Base-by-base conservation (phyloP, 768 basidiomycete species). In the Russula vinacea region DNA sequence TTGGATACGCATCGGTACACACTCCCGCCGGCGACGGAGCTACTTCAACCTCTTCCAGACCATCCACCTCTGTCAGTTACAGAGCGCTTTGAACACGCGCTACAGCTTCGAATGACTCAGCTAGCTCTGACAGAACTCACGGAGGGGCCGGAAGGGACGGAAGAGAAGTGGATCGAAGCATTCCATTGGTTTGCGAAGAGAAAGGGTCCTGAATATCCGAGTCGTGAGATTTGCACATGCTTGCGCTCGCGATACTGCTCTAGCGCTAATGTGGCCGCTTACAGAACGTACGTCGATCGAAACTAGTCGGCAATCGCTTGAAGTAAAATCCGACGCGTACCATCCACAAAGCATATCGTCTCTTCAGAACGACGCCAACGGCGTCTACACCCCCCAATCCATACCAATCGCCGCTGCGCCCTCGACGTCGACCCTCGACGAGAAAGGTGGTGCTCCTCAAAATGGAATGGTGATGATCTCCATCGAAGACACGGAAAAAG, bases 81-180 rank as follows among this genome's bases (percentile, higher is more conserved):
- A 24, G 86, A 90, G 44, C 70, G 80, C 13, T 89, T 97, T 67
- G 90, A 90, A 70, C 80, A 88, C 58, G 87, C 89, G 22, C 76
- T 97, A 51, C 90, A 97, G 74, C 74, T 98, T 37, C 80, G 94
- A 35, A 90, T 96, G 83, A 90, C 94, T 0, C 87, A 91, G 71
- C 85, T 89, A 54, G 84, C 87, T 7, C 76, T 98, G 55, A 81
- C 82, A 19, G 97, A 98, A 75, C 83, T 87, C 40, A 81, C 90
- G 19, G 88, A 94, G 42, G 96, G 97, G 0, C 81, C 93, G 0
- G 92, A 95, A 69, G 84, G 85, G 45, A 94, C 94, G 0, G 87
- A 89, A 66, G 76, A 78, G 19, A 86, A 84, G 62, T 94, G 93
- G 84, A 78, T 93, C 17, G 92, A 93, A 32, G 81, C 93, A 9